Evolutionary conservation across 2,329 filamentous ascomycete species (phyloP).

Genomic region (Diplocarpon rosae): DNA sequence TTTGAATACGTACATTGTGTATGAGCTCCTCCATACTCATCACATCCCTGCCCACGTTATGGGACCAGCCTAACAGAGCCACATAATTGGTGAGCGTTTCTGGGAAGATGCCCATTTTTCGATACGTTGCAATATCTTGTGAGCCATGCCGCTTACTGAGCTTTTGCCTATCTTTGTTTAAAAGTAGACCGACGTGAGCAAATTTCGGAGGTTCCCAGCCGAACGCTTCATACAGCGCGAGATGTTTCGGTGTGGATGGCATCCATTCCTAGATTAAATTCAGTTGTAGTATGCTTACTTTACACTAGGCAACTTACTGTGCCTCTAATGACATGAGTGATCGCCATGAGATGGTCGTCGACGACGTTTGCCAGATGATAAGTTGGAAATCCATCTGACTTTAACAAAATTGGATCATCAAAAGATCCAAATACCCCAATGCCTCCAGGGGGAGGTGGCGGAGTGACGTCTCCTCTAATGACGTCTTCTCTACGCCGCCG

Average conservation of each 20-base stretch:
- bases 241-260: conserved; percentile 75
- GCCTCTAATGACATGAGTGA: conserved; percentile 90
- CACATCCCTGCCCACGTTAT: conserved; percentile 54
- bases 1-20: conserved; percentile 39
- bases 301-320: conserved; percentile 39
- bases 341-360: conserved; percentile 89
- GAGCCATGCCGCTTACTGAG: conserved; percentile 75
- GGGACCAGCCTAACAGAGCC: conserved; percentile 75
- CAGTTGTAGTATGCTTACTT: too few species aligned
- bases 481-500: conserved; percentile 35
- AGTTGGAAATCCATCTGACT: conserved; percentile 84
- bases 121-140: conserved; percentile 47
- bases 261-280: conserved; percentile 66
- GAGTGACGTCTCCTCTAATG: conserved; percentile 31
- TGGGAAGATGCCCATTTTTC: conserved; percentile 48
- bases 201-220: conserved; percentile 64
- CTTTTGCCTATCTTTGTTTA: conserved; percentile 59
- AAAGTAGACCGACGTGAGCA: conserved; percentile 68
- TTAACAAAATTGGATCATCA: conserved; percentile 83
- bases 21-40: conserved; percentile 62
- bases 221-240: conserved; percentile 66
- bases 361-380: conserved; percentile 97
- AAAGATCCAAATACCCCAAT: conserved; percentile 27
- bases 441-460: conserved; percentile 27
- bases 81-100: conserved; percentile 70